phyloP scores from a whole-genome alignment of 2,329 filamentous ascomycete species.

The Diaporthe vexans region DNA sequence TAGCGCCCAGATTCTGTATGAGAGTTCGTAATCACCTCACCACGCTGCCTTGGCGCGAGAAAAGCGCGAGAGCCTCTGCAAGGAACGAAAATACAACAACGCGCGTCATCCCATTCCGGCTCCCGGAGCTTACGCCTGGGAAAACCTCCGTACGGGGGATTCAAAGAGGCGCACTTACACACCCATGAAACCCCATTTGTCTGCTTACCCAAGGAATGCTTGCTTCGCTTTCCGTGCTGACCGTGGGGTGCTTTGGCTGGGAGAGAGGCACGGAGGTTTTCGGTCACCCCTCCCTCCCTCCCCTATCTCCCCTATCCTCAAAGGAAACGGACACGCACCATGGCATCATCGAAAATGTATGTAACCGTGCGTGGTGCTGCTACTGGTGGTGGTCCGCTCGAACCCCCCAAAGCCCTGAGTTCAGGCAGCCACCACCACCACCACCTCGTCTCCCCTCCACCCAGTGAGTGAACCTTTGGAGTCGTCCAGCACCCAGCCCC shows the following conservation, averaged over 20 bases:
- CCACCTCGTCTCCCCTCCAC: not conserved
- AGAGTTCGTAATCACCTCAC: not conserved
- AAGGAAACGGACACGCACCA: not conserved
- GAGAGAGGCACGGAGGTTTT: not conserved
- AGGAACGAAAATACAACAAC: too few species aligned
- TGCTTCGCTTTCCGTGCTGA: not conserved
- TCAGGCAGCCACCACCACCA: conserved; percentile 22
- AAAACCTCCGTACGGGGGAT: too few species aligned
- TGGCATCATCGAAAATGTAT: not conserved
- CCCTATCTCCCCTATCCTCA: not conserved
- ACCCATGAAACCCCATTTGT: not conserved
- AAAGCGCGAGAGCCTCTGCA: not conserved
- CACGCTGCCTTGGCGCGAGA: not conserved
- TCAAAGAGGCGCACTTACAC: not conserved
- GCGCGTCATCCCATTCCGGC: not conserved
- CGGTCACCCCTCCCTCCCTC: too few species aligned
- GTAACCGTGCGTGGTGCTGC: not conserved
- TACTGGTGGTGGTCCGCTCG: too few species aligned
- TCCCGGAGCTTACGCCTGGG: conserved; percentile 5
- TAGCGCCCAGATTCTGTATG: not conserved
- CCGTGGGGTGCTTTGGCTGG: not conserved
- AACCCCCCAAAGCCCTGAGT: not conserved
- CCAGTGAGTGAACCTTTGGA: not conserved
- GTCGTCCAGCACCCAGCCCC: not conserved
- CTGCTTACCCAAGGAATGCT: not conserved